Evolutionary conservation across 768 basidiomycete genomes (phyloP), one percentile per base, ranked within the genome.

Genomic region (Podaxis pistillaris): DNA sequence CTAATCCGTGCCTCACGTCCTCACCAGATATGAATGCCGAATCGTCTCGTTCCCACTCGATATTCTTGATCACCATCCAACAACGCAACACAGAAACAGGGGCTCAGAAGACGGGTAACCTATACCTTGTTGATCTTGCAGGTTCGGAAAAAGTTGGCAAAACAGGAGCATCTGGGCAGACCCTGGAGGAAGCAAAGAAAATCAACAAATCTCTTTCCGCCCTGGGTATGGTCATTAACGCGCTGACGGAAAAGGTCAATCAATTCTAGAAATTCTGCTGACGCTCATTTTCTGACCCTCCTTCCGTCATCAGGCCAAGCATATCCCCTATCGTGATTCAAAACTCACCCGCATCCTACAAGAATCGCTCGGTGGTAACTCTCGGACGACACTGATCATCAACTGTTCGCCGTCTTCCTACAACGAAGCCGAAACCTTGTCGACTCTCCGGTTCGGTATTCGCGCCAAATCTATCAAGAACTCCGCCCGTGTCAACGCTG

Each of bases 381-480:
- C 94, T 17, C 86, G 93, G 37, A 93, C 93, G 38, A 99, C 97
- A 0, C 86, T 98, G n/a, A 96, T 99, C 70, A 99, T 99, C 77
- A 99, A 98, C 76, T 98, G 97, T 72, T 99, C 97, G 17, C 97
- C 97, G 17, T 96, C 94, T 1, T 88, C 93, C 0, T 99, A 95
- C 79, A 99, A 99, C 71, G 97, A 98, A 74, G 81, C 93, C 2
- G 97, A 99, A 75, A 99, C 97, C 0, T 81, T 99, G 37, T 91
- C 90, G 2, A 99, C 97, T 3, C 86, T 99, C n/a, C 90, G 97
- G 26, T 99, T 99, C 74, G 97, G 97, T 81, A 98, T 98, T 73
- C 93, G 97, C 66, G 96, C 97, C n/a, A 99, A 99, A 77, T 93
- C 93, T n/a, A 99, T 99, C 86, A 98, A 98, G 92, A 99, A 99